phyloP scores from a whole-genome alignment of 768 basidiomycete genomes.

The Floccularia luteovirens region DNA sequence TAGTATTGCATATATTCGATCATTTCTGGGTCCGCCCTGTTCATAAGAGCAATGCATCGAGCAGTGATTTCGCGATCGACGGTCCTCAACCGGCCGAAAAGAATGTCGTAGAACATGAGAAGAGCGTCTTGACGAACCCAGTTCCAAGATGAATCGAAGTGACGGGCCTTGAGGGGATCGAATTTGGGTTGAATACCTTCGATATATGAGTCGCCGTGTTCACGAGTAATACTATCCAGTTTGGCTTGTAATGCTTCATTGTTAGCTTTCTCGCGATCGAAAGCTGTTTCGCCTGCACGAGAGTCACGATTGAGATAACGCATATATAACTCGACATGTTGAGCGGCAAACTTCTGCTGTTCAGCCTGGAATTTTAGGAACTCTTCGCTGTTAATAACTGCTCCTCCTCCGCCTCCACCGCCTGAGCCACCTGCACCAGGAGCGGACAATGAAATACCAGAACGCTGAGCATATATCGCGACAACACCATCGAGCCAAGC shows the following conservation, averaged over 20 bases:
- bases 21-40: constrained; percentile 91
- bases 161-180: constrained; percentile 92
- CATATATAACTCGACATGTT: constrained; percentile 95
- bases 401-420: constrained; percentile 64
- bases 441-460: constrained; percentile 77
- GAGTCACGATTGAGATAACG: constrained; percentile 93
- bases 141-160: constrained; percentile 99
- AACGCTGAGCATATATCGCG: constrained; percentile 76
- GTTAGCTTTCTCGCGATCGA: constrained; percentile 80
- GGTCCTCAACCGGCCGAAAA: constrained; percentile 89
- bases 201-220: constrained; percentile 92
- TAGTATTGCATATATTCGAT: constrained; percentile 94
- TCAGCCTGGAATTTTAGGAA: constrained; percentile 95
- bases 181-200: constrained; percentile 94
- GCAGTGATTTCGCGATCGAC: constrained; percentile 96
- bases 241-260: constrained; percentile 68
- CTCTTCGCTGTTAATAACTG: constrained; percentile 95
- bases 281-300: constrained; percentile 84
- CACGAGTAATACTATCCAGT: constrained; percentile 81
- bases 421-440: constrained; percentile 56
- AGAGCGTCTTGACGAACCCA: constrained; percentile 98
- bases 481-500: constrained; percentile 88
- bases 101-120: constrained; percentile 97
- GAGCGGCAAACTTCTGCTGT: constrained; percentile 85
- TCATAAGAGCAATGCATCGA: constrained; percentile 95